phyloP scores from a whole-genome alignment of 2,329 filamentous ascomycete genomes.

The Sclerotinia borealis region DNA sequence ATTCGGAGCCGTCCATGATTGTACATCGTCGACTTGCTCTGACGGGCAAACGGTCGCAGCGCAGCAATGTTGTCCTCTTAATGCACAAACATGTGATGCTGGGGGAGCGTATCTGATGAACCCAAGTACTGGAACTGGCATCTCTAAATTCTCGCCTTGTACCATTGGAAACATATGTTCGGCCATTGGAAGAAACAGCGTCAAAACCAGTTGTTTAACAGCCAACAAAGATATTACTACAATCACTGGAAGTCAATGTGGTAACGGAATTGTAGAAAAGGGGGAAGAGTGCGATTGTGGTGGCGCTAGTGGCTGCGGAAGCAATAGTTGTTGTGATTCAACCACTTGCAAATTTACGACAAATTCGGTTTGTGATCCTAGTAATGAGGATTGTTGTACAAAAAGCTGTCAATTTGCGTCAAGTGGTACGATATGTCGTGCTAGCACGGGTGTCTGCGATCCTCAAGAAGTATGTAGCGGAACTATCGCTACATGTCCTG shows the following conservation, averaged over 20 bases:
- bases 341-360: constrained; percentile 78
- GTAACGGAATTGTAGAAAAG: constrained; percentile 91
- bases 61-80: constrained; percentile 76
- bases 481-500: constrained; percentile 63
- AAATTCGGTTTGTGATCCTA: constrained; percentile 67
- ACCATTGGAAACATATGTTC: constrained; percentile 91
- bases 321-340: constrained; percentile 78
- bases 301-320: constrained; percentile 61
- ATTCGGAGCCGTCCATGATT: constrained; percentile 94
- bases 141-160: constrained; percentile 80
- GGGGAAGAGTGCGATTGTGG: constrained; percentile 97
- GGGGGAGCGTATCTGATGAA: constrained; percentile 89
- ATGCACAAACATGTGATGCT: constrained; percentile 62
- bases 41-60: constrained; percentile 53
- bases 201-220: constrained; percentile 72
- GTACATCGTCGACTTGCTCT: constrained; percentile 60
- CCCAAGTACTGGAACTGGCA: constrained; percentile 68
- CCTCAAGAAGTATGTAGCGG: constrained; percentile 79
- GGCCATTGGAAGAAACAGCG: constrained; percentile 68
- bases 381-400: constrained; percentile 78
- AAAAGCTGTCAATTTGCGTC: constrained; percentile 59
- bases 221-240: constrained; percentile 79
- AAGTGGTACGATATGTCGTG: constrained; percentile 69
- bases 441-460: constrained; percentile 76
- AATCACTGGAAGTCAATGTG: constrained; percentile 79